Evolutionary conservation across 129 eudicot species (phyloP), one percentile per base, ranked within the genome.

Genomic region (Artemisia annua): DNA sequence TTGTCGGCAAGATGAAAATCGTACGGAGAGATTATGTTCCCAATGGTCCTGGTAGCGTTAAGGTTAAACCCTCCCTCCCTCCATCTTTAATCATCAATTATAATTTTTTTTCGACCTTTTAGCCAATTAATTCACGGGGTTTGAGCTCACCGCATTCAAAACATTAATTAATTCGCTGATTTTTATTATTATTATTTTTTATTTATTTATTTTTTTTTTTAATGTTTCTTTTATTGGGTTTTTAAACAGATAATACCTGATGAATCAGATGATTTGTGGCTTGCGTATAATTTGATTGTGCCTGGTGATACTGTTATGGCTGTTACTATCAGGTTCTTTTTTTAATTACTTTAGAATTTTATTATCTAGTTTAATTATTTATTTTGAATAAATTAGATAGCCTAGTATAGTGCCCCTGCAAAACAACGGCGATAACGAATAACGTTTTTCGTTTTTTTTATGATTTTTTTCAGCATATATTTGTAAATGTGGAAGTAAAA

Each of bases 221-320:
- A 4, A 19, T 48, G 22, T 22, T 75, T 61, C 46, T 76, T 15
- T 26, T 54, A 28, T 28, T 28, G 30, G 30, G 3, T 28, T 63
- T 14, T 57, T 53, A 30, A 74, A 58, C 89, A 89, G 98, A 94
- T 94, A 87, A 75, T 90, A 72, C 96, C 97, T 3, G 95, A 87
- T 11, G 98, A 93, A 86, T 81, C 95, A 59, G 98, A 93, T 81
- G 98, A 93, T 77, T 81, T 93, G 50, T 93, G 98, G 98, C 48
- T 89, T 50, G 91, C 87, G 72, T 93, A 93, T 69, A 93, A 93
- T 75, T 68, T 93, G 83, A 93, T 93, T 22, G 87, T 79, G 20
- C 80, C 79, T 46, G 98, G 97, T 17, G 96, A 93, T 51, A 46
- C 85, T 73, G 85, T 89, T 49, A 66, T 85, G 70, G 90, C 98